Evolutionary conservation across 2,329 filamentous ascomycete species (phyloP).

Genomic region (Elsinoe australis): DNA sequence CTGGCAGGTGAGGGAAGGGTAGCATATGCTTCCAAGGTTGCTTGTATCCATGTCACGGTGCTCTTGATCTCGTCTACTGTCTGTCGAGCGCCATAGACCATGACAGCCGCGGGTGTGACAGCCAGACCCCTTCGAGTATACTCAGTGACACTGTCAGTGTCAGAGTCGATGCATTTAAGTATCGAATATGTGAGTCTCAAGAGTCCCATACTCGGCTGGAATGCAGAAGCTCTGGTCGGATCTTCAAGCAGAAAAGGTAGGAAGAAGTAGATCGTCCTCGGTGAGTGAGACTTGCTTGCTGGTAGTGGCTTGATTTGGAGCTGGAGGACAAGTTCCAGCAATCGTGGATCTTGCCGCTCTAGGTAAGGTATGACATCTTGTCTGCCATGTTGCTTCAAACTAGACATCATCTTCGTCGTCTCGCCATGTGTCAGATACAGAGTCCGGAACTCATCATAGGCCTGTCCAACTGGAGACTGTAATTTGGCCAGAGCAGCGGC

Average conservation of each 20-base stretch:
- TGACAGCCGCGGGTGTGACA: conserved; percentile 20
- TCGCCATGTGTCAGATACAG: conserved; percentile 17
- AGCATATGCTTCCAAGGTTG: not conserved
- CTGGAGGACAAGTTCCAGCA: conserved; percentile 46
- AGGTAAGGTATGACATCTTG: conserved; percentile 1
- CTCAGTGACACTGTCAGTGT: conserved; percentile 29
- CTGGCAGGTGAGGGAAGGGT: not conserved
- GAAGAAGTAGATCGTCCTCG: conserved; percentile 45
- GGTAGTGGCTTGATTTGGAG: conserved; percentile 27
- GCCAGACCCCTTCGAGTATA: conserved; percentile 32
- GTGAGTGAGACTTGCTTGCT: not conserved
- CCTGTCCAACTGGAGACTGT: conserved; percentile 20
- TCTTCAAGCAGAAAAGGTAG: conserved; percentile 55
- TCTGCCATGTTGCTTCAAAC: not conserved
- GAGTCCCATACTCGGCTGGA: conserved; percentile 33
- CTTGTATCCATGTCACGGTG: not conserved
- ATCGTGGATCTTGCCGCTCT: conserved; percentile 37
- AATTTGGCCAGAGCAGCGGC: conserved; percentile 25
- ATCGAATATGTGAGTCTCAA: conserved; percentile 36
- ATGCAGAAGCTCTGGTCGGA: conserved; percentile 36
- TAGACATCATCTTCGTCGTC: conserved; percentile 20
- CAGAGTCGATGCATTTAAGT: conserved; percentile 22
- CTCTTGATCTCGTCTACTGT: not conserved
- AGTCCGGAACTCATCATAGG: conserved; percentile 27
- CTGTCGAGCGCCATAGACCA: not conserved